Base-by-base conservation (phyloP, 163 green algal genomes). In the Prototheca wickerhamii region DNA sequence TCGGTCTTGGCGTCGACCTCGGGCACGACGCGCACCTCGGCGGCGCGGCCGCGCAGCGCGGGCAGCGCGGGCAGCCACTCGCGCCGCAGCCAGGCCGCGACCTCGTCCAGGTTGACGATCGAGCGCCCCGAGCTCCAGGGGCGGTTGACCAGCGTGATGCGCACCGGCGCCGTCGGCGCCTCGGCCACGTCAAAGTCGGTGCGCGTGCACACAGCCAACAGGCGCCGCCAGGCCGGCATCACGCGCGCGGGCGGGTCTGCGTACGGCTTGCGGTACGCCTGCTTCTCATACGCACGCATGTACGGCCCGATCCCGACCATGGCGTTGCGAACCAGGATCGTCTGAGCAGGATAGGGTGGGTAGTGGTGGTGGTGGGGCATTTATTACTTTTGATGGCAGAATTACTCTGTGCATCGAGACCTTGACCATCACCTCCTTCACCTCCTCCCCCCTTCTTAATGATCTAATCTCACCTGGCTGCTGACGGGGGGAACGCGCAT, bases 241-340 rank as follows among this genome's bases (percentile, higher is more conserved):
- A 55, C 26, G 34, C 58, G 35, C 2, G 37, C 15, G 21, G 58
- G 58, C 23, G 58, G 58, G 28, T 58, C 60, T 6, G 12, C 18
- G 17, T 23, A 65, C 1, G 17, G 28, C 43, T 17, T 32, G 29
- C 32, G 33, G 60, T 52, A 65, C 28, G 28, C 43, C 30, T 65
- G 60, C 28, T 26, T 25, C 60, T 65, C 60, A 26, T 65, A 65
- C 34, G 60, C 60, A 7, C 60, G 43, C 60, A 65, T 65, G 60
- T 65, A 65, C 17, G 60, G 60, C 0, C 60, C 60, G 43, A 65
- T 65, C 43, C 60, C 60, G 28, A 58, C 40, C 12, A 46, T 23
- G 1, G 28, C 60, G 29, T 58, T 42, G 28, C 26, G 30, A 29
- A 65, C 17, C 10, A 57, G 30, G 43, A 58, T 12, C n/a, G 58